These are phyloP conservation scores for Botrytis deweyae DNA, from an alignment of 2,329 filamentous ascomycete species.

Conservation along the genomic window DNA sequence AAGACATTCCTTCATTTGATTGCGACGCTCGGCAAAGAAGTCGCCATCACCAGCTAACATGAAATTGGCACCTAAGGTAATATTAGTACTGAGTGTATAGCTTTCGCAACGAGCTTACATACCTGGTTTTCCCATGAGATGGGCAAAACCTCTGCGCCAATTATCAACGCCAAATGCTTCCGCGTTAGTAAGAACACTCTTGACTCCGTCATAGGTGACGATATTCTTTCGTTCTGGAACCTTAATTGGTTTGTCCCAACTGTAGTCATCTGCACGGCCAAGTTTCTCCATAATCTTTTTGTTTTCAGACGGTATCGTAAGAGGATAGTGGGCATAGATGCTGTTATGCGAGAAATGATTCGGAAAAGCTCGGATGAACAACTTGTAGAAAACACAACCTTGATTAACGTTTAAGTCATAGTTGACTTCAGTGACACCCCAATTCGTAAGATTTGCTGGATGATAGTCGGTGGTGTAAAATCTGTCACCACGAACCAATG, in stretches of 20 bases:
- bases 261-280: conserved; percentile 33
- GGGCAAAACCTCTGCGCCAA: conserved; percentile 20
- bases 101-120: neutral
- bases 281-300: conserved; percentile 66
- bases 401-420: conserved; percentile 55
- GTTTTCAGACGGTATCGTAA: conserved; percentile 69
- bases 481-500: conserved; percentile 54
- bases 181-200: conserved; percentile 36
- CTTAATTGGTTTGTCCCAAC: conserved; percentile 31
- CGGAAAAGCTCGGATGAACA: conserved; percentile 75
- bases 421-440: conserved; percentile 73
- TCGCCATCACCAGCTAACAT: conserved; percentile 54
- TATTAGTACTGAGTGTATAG: neutral
- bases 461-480: conserved; percentile 52
- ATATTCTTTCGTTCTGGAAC: conserved; percentile 21
- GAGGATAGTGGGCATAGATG: conserved; percentile 69
- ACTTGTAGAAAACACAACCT: conserved; percentile 82
- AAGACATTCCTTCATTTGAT: conserved; percentile 56
- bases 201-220: conserved; percentile 28
- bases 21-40: conserved; percentile 50
- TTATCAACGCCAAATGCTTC: conserved; percentile 38
- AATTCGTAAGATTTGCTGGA: conserved; percentile 72
- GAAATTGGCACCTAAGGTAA: conserved; percentile 45
- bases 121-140: conserved; percentile 25
- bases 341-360: conserved; percentile 74